phyloP scores from a whole-genome alignment of 495 filamentous ascomycete genomes.

The Neurospora sp. region DNA sequence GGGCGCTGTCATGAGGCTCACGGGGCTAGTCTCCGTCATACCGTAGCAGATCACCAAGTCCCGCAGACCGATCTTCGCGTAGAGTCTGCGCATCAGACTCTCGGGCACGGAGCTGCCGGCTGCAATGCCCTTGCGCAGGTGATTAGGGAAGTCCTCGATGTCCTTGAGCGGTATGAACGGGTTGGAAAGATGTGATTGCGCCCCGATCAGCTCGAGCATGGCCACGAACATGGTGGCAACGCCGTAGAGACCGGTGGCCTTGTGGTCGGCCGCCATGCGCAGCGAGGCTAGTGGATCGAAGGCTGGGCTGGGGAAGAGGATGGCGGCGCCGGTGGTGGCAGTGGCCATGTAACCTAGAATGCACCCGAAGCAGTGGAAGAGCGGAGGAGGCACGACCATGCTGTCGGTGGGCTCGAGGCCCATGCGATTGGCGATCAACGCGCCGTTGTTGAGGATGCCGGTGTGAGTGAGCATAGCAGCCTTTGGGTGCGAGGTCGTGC shows the following conservation, averaged over 20 bases:
- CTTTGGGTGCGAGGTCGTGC: constrained; percentile 84
- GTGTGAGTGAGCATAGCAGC: constrained; percentile 81
- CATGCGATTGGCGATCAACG: constrained; percentile 74
- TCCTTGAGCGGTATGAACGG: constrained; percentile 16
- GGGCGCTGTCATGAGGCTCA: constrained; percentile 80
- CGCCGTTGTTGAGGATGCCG: constrained; percentile 84
- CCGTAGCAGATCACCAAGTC: constrained; percentile 95
- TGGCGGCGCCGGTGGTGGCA: constrained; percentile 72
- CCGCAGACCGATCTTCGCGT: constrained; percentile 63
- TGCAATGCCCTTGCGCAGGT: constrained; percentile 82
- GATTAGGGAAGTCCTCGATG: constrained; percentile 47
- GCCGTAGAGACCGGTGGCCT: constrained; percentile 79
- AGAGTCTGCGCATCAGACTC: constrained; percentile 73
- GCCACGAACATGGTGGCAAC: constrained; percentile 95
- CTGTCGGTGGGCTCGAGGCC: constrained; percentile 59
- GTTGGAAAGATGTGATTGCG: constrained; percentile 33
- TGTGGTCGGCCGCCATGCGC: constrained; percentile 59
- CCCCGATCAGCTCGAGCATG: constrained; percentile 52
- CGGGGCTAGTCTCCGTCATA: constrained; percentile 97
- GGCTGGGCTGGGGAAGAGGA: constrained; percentile 79
- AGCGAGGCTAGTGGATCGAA: constrained; percentile 74
- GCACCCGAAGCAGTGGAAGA: constrained; percentile 90
- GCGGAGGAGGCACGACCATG: constrained; percentile 76
- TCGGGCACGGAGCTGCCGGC: constrained; percentile 77
- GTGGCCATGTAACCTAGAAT: constrained; percentile 93